A percentile compares a stretch with the other conserved stretches of the same genome.
phyloP scores from a whole-genome alignment of 2,329 filamentous ascomycete genomes.

The Knufia petricola region DNA sequence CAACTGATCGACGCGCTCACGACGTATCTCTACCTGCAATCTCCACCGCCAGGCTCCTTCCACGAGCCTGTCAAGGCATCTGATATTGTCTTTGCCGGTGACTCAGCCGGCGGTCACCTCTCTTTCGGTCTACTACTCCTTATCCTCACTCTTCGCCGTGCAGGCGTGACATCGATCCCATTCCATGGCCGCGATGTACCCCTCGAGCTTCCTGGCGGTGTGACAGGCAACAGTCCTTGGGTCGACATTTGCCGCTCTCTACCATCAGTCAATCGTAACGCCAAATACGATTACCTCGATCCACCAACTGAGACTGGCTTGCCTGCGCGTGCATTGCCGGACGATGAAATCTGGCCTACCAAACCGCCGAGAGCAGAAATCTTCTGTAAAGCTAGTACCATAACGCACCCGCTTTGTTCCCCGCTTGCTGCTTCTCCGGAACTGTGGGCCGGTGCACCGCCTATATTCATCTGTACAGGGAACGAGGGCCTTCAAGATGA shows the following conservation, averaged over 20 bases:
- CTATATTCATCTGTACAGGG: constrained; percentile 33
- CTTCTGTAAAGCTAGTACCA: constrained; percentile 31
- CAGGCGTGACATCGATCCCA: constrained; percentile 25
- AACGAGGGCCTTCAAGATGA: constrained; percentile 37
- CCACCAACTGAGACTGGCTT: constrained; percentile 25
- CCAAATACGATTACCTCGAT: constrained; percentile 33
- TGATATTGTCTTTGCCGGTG: constrained; percentile 38
- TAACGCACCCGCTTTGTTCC: constrained; percentile 34
- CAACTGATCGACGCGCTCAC: constrained; percentile 38
- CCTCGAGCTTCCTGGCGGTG: constrained; percentile 33
- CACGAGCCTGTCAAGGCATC: constrained; percentile 35
- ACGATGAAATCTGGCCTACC: constrained; percentile 33
- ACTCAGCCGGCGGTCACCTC: constrained; percentile 39
- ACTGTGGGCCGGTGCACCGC: constrained; percentile 34
- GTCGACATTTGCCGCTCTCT: constrained; percentile 35
- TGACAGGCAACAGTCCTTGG: constrained; percentile 34
- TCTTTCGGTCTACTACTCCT: constrained; percentile 33
- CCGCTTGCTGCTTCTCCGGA: constrained; percentile 29
- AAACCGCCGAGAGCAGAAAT: constrained; percentile 35
- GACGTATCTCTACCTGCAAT: constrained; percentile 39
- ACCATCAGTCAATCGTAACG: constrained; percentile 31
- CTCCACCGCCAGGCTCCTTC: constrained; percentile 34
- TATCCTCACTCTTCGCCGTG: constrained; percentile 32
- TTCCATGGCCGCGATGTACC: constrained; percentile 34
- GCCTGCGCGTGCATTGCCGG: constrained; percentile 23